Conservation (phyloP, 1,284 basidiomycete genomes). For the Filobasidium uniguttulatum region DNA sequence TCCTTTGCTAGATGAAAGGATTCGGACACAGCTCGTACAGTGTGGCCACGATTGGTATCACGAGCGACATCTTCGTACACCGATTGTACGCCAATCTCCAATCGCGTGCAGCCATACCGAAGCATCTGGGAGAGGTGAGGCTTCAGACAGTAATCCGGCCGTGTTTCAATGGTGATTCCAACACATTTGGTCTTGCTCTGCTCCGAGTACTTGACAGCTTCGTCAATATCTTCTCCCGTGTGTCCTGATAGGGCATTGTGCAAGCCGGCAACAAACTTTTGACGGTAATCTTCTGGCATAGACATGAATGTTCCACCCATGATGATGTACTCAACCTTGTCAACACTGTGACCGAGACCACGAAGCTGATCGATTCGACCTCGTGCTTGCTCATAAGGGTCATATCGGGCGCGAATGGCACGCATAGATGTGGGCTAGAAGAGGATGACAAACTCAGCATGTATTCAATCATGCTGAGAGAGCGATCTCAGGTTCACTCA, state of each 20-base stretch:
- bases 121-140: constrained; percentile 99
- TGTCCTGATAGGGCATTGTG: constrained; percentile 95
- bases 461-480: no score
- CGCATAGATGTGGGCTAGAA: constrained; percentile 84
- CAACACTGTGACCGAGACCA: constrained; percentile 86
- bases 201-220: constrained; percentile 95
- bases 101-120: constrained; percentile 91
- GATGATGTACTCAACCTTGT: constrained; percentile 98
- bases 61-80: constrained; percentile 98
- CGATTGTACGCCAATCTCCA: constrained; percentile 97
- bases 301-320: constrained; percentile 99
- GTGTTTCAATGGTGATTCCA: constrained; percentile 97
- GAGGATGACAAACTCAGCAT: not conserved
- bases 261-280: constrained; percentile 85
- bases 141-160: constrained; percentile 94
- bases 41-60: constrained; percentile 96
- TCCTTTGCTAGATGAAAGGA: constrained; percentile 98
- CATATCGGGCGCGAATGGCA: constrained; percentile 92
- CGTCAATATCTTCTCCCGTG: constrained; percentile 84
- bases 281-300: constrained; percentile 90
- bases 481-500: constrained; percentile 11
- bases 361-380: constrained; percentile 91
- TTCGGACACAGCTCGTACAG: constrained; percentile 92
- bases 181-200: constrained; percentile 97
- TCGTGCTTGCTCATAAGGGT: constrained; percentile 95